Percentiles rank a stretch among this genome's conserved stretches.
phyloP scores from a whole-genome alignment of 2,329 filamentous ascomycete species.

The Aspergillus terreus region DNA sequence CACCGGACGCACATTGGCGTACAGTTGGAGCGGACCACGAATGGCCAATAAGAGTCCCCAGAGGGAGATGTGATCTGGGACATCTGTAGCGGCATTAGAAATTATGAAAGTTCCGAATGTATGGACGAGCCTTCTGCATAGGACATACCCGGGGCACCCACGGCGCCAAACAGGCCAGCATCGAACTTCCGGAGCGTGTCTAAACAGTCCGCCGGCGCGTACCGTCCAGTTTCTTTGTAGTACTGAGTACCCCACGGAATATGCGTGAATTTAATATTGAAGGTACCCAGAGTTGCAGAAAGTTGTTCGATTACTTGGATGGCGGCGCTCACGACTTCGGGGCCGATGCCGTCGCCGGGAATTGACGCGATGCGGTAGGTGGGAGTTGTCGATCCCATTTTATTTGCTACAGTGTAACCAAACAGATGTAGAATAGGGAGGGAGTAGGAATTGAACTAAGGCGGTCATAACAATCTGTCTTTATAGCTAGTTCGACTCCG shows the following conservation, averaged over 20 bases:
- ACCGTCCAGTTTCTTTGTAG: constrained; percentile 51
- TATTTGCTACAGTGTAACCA: neutral
- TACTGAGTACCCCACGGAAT: constrained; percentile 37
- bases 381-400: constrained; percentile 5
- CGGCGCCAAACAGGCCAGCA: constrained; percentile 58
- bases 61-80: constrained; percentile 55
- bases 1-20: constrained; percentile 55
- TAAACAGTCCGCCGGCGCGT: constrained; percentile 51
- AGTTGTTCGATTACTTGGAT: constrained; percentile 47
- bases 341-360: constrained; percentile 61
- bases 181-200: constrained; percentile 50
- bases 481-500: neutral
- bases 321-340: constrained; percentile 59
- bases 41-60: constrained; percentile 56
- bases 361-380: constrained; percentile 55
- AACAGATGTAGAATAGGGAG: too few species aligned
- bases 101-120: neutral
- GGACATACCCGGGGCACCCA: constrained; percentile 51
- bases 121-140: neutral
- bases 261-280: constrained; percentile 49
- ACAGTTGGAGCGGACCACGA: constrained; percentile 54
- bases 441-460: neutral
- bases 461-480: neutral
- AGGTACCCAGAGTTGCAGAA: constrained; percentile 41
- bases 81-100: constrained; percentile 33